Percentiles rank a stretch among this genome's conserved stretches.
Conservation (phyloP, 2,329 filamentous ascomycete species). For the Phialophora verrucosa region DNA sequence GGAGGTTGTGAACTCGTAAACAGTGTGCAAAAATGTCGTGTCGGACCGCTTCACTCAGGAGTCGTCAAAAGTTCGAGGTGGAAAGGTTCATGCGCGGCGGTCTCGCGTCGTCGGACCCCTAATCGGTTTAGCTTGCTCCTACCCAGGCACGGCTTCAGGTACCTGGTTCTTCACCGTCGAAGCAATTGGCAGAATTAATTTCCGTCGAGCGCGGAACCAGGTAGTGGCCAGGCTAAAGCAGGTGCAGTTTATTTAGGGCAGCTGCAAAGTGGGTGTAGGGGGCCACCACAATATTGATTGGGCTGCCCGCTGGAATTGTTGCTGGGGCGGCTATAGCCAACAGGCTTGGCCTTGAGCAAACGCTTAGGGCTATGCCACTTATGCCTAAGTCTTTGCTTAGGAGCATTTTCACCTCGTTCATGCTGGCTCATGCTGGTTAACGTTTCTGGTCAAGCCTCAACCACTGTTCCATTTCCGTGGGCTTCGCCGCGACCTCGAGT, state of each 20-base stretch:
- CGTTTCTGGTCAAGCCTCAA: slow-evolving; percentile 1
- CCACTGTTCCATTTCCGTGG: slow-evolving; percentile 6
- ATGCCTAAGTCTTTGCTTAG: not conserved
- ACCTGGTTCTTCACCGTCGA: slow-evolving; percentile 7
- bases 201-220: slow-evolving; percentile 19
- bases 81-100: slow-evolving; percentile 21
- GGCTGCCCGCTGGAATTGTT: slow-evolving; percentile 1
- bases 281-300: not conserved
- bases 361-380: slow-evolving; percentile 11
- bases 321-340: not conserved
- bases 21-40: slow-evolving; percentile 5
- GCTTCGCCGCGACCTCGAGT: slow-evolving; percentile 8
- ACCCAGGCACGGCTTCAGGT: slow-evolving; percentile 8
- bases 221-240: slow-evolving; percentile 14
- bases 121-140: slow-evolving; percentile 10
- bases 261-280: slow-evolving; percentile 2
- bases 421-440: slow-evolving; percentile 15
- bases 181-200: slow-evolving; percentile 24
- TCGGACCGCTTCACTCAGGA: slow-evolving; percentile 14
- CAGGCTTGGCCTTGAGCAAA: slow-evolving; percentile 6
- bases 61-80: slow-evolving; percentile 19
- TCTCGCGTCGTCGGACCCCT: slow-evolving; percentile 20
- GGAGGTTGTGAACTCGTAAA: slow-evolving; percentile 1
- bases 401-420: not conserved
- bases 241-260: slow-evolving; percentile 19